A percentile compares a stretch with the other conserved stretches of the same genome.
These are phyloP conservation scores for Persicaria tinctoria DNA, from an alignment of 148 eudicot genomes.

Conservation along the genomic window DNA sequence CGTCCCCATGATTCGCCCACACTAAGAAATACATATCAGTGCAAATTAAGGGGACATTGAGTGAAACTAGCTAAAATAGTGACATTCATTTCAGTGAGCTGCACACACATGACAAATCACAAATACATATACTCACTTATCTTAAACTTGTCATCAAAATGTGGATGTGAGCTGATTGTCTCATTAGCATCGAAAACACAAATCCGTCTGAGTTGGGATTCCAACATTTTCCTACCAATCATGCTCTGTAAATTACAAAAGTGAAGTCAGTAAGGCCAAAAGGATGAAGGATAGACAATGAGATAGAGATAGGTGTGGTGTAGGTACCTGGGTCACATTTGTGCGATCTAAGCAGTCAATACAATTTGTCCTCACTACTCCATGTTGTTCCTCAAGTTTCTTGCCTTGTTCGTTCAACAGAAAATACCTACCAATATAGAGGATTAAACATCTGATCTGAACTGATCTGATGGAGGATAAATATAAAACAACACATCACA, in stretches of 20 bases:
- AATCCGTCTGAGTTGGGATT: conserved; percentile 73
- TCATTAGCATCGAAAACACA: conserved; percentile 81
- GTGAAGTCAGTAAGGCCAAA: background rate
- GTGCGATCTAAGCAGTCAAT: conserved; percentile 98
- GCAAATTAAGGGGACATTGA: background rate
- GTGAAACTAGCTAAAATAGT: background rate
- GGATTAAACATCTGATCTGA: too few relatives aligned
- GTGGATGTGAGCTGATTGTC: conserved; percentile 63
- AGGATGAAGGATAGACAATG: background rate
- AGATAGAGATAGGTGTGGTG: too few relatives aligned
- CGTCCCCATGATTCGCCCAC: conserved; percentile 99
- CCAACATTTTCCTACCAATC: conserved; percentile 92
- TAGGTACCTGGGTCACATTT: conserved; percentile 84
- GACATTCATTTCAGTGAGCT: too few relatives aligned
- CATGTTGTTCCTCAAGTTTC: conserved; percentile 73
- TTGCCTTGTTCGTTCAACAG: conserved; percentile 78
- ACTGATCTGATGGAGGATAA: too few relatives aligned
- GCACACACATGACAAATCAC: too few relatives aligned
- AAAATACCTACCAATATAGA: conserved; percentile 62
- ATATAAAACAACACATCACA: background rate
- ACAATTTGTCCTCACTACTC: conserved; percentile 89
- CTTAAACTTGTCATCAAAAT: conserved; percentile 76
- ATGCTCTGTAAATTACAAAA: conserved; percentile 54
- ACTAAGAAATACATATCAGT: conserved; percentile 32
- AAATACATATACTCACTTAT: conserved; percentile 43